Evolutionary conservation across 2,329 filamentous ascomycete genomes (phyloP).

Genomic region (Xylariaceae sp.): DNA sequence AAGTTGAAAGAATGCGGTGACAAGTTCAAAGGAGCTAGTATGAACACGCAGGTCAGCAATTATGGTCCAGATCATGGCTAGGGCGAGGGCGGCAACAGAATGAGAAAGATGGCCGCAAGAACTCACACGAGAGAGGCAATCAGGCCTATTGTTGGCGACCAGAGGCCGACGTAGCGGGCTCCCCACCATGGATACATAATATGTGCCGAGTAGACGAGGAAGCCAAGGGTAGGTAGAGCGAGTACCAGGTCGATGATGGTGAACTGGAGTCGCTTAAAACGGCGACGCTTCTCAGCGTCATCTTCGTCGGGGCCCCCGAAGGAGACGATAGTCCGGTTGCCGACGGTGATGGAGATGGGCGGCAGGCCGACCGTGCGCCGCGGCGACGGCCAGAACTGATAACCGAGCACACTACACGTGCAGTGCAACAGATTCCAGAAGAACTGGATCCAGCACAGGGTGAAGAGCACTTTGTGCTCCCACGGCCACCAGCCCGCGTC

Average conservation of each 20-base stretch:
- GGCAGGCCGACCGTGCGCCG: conserved; percentile 36
- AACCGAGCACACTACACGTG: conserved; percentile 31
- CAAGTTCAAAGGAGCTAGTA: conserved; percentile 31
- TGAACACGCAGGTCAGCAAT: neutral
- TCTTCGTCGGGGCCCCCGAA: conserved; percentile 38
- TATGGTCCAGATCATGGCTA: neutral
- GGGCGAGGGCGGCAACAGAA: neutral
- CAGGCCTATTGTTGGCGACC: conserved; percentile 36
- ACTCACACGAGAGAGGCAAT: conserved; percentile 38
- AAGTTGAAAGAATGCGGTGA: conserved; percentile 35
- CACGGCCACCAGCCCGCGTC: conserved; percentile 37
- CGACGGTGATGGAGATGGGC: conserved; percentile 32
- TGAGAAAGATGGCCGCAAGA: neutral
- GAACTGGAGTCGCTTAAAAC: conserved; percentile 33
- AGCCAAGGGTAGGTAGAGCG: conserved; percentile 31
- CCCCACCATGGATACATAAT: conserved; percentile 40
- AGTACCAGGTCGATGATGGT: conserved; percentile 34
- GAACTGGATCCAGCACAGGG: conserved; percentile 33
- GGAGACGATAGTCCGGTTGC: conserved; percentile 32
- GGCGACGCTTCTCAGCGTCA: conserved; percentile 32
- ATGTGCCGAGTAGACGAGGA: conserved; percentile 37
- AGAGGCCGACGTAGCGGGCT: conserved; percentile 35
- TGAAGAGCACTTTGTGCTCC: conserved; percentile 38
- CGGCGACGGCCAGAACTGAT: conserved; percentile 36
- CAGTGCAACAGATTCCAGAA: conserved; percentile 36